Evolutionary conservation across 2,329 filamentous ascomycete genomes (phyloP).

Genomic region (Diplodia seriata): DNA sequence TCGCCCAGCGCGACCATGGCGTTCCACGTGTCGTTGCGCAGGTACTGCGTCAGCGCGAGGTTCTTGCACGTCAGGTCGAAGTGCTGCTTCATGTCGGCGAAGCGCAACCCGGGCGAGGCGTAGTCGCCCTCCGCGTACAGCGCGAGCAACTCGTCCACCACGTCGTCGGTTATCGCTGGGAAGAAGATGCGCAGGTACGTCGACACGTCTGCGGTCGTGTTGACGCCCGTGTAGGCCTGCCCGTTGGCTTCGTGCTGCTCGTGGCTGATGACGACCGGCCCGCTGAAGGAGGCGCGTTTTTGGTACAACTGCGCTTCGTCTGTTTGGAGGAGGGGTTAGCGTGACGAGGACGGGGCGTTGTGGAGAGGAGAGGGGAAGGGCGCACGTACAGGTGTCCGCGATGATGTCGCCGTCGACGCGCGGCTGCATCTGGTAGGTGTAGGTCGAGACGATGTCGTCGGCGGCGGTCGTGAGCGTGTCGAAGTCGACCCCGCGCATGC

Average conservation of each 20-base stretch:
- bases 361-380: too few relatives aligned
- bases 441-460: constrained; percentile 37
- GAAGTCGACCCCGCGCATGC: constrained; percentile 44
- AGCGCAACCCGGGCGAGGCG: constrained; percentile 45
- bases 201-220: constrained; percentile 45
- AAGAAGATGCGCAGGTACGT: constrained; percentile 45
- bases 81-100: constrained; percentile 48
- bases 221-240: constrained; percentile 41
- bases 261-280: constrained; percentile 47
- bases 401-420: constrained; percentile 48
- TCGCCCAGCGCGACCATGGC: constrained; percentile 43
- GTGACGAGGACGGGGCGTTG: too few relatives aligned
- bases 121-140: constrained; percentile 47
- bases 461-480: constrained; percentile 42
- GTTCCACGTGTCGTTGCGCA: constrained; percentile 50
- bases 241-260: constrained; percentile 47
- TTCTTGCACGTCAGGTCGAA: constrained; percentile 47
- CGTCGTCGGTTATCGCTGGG: constrained; percentile 45
- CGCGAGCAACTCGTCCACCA: constrained; percentile 41
- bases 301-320: constrained; percentile 49
- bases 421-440: constrained; percentile 48
- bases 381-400: constrained; percentile 42
- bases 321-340: too few relatives aligned
- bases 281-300: constrained; percentile 47
- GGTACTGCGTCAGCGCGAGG: constrained; percentile 45